Conservation (phyloP, 805 yeast genomes). For the Lipomyces yamadae region DNA sequence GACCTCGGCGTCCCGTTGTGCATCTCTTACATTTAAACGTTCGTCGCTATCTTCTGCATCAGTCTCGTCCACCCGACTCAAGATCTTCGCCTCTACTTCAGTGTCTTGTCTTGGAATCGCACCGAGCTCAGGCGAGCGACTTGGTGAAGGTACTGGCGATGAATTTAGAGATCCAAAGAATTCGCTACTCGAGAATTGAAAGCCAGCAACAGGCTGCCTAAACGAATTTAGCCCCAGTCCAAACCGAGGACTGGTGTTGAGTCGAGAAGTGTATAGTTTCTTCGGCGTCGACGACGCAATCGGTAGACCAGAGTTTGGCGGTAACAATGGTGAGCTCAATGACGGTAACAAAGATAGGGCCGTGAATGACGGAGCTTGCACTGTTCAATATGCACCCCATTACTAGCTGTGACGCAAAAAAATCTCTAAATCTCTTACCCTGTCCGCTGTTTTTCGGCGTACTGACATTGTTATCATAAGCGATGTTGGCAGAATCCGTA, state of each 20-base stretch:
- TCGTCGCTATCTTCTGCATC: not conserved
- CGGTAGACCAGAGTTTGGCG: not conserved
- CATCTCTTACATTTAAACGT: not conserved
- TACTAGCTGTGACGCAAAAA: not conserved
- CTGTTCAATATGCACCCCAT: not conserved
- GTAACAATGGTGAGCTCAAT: not conserved
- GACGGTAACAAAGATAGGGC: not conserved
- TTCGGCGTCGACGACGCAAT: constrained; percentile 1
- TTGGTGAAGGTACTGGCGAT: not conserved
- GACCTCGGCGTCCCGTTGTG: constrained; percentile 2
- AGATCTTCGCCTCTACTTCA: not conserved
- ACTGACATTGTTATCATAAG: not conserved
- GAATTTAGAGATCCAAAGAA: not conserved
- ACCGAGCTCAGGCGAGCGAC: not conserved
- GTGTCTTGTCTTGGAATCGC: not conserved
- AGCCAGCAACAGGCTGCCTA: not conserved
- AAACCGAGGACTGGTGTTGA: constrained; percentile 7
- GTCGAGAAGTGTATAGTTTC: not conserved
- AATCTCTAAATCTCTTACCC: not conserved
- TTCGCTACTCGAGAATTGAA: not conserved
- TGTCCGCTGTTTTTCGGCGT: not conserved
- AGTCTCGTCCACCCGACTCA: not conserved
- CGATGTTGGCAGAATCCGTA: not conserved
- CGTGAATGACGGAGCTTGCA: not conserved
- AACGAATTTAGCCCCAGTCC: constrained; percentile 7